Conservation (phyloP, 78 protist genomes). For the Pigoraptor vietnamica region DNA sequence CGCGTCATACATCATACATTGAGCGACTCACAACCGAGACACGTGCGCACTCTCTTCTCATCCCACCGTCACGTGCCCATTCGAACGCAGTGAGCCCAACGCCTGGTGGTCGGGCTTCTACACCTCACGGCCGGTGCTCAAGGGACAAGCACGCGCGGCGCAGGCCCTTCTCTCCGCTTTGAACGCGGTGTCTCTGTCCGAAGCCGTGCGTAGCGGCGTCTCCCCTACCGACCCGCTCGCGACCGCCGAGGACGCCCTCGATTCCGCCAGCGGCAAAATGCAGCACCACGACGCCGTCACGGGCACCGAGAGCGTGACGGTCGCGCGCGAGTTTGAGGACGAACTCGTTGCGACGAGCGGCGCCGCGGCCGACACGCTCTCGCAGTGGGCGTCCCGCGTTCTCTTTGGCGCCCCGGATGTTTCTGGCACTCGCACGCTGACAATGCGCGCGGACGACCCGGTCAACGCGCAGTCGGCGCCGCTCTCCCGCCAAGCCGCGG, state of each 20-base stretch:
- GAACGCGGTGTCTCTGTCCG: too few relatives aligned
- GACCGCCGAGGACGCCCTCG: neutral
- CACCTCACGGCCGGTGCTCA: slow-evolving; percentile 41
- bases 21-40: too few relatives aligned
- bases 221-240: neutral
- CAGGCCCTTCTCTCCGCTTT: neutral
- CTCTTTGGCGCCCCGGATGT: neutral
- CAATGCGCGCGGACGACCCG: neutral
- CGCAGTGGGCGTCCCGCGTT: neutral
- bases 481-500: neutral
- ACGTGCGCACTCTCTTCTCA: neutral
- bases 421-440: neutral
- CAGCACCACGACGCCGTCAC: slow-evolving; percentile 30
- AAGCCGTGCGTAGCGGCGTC: neutral
- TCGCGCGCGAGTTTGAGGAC: neutral
- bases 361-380: neutral
- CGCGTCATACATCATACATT: too few relatives aligned
- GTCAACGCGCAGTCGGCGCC: neutral
- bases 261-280: neutral
- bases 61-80: neutral
- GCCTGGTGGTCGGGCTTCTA: slow-evolving; percentile 37
- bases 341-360: neutral
- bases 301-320: neutral
- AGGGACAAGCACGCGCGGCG: neutral
- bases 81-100: neutral